These are phyloP conservation scores for Cruciata laevipes DNA, from an alignment of 257 asterid species.

Conservation along the genomic window DNA sequence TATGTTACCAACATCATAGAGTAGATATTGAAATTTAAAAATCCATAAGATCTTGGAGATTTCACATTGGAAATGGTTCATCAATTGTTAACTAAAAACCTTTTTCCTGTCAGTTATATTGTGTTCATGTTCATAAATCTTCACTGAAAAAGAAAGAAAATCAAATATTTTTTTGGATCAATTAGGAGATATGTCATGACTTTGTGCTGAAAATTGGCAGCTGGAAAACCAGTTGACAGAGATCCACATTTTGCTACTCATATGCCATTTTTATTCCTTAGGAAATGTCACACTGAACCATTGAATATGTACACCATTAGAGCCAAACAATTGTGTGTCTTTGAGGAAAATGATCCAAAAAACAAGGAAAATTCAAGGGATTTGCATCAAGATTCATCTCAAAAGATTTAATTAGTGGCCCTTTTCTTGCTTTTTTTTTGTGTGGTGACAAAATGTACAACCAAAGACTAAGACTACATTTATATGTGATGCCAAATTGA, in stretches of 20 bases:
- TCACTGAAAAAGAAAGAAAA: too few species aligned
- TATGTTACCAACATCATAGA: too few species aligned
- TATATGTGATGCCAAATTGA: neutral
- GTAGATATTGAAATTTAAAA: too few species aligned
- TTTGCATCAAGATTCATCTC: slow-evolving; percentile 9
- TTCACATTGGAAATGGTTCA: too few species aligned
- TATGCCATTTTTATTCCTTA: neutral
- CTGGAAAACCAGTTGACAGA: slow-evolving; percentile 3
- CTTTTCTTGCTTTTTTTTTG: neutral
- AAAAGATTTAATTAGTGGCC: neutral
- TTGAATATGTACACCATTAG: slow-evolving; percentile 1
- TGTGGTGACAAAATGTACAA: neutral
- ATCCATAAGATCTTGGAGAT: too few species aligned
- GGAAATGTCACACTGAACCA: neutral
- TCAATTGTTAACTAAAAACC: too few species aligned
- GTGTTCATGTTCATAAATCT: neutral
- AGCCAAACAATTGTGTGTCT: neutral
- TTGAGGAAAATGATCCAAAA: slow-evolving; percentile 1
- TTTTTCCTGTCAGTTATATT: too few species aligned
- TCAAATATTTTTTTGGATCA: too few species aligned
- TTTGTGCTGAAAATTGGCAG: slow-evolving; percentile 9
- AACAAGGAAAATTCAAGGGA: neutral
- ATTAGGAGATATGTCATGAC: neutral
- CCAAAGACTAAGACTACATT: neutral
- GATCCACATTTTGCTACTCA: slow-evolving; percentile 9